These are phyloP conservation scores for Starmera stellimalicola DNA, from an alignment of 1,139 yeast species.

Conservation along the genomic window DNA sequence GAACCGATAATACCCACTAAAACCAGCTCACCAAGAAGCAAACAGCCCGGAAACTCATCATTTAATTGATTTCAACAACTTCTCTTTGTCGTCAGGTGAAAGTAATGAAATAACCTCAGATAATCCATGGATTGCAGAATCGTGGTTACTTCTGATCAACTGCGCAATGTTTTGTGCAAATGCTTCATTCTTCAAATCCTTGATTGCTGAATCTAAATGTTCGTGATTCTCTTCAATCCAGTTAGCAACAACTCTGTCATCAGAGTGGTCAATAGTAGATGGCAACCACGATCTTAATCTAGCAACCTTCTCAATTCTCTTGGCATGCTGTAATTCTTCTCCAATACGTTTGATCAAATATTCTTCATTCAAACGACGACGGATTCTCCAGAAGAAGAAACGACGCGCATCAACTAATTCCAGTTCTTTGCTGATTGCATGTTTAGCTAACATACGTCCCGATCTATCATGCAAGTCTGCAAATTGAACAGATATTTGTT, in stretches of 20 bases:
- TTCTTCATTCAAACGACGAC: constrained; percentile 93
- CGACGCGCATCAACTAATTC: constrained; percentile 87
- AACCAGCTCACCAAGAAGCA: too few relatives aligned
- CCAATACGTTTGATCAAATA: constrained; percentile 71
- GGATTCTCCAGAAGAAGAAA: constrained; percentile 97
- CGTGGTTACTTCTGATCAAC: constrained; percentile 48
- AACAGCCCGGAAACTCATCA: too few relatives aligned
- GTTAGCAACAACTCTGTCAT: constrained; percentile 71
- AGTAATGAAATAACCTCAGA: constrained; percentile 52
- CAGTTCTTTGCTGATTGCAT: constrained; percentile 75
- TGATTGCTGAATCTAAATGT: constrained; percentile 50
- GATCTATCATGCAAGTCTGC: constrained; percentile 97
- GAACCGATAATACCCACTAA: too few relatives aligned
- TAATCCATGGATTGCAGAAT: constrained; percentile 45
- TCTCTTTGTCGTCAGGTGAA: constrained; percentile 52
- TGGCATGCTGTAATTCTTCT: constrained; percentile 49
- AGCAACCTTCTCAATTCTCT: constrained; percentile 74
- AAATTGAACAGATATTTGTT: constrained; percentile 88
- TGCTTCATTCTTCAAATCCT: constrained; percentile 55
- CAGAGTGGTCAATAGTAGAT: constrained; percentile 54
- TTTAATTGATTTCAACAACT: constrained; percentile 26
- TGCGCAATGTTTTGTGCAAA: constrained; percentile 53
- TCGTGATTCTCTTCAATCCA: constrained; percentile 81
- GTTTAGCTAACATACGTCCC: constrained; percentile 95
- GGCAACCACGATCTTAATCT: constrained; percentile 86